phyloP scores from a whole-genome alignment of 2,329 filamentous ascomycete species.

The Hawksworthiomyces lignivorus region DNA sequence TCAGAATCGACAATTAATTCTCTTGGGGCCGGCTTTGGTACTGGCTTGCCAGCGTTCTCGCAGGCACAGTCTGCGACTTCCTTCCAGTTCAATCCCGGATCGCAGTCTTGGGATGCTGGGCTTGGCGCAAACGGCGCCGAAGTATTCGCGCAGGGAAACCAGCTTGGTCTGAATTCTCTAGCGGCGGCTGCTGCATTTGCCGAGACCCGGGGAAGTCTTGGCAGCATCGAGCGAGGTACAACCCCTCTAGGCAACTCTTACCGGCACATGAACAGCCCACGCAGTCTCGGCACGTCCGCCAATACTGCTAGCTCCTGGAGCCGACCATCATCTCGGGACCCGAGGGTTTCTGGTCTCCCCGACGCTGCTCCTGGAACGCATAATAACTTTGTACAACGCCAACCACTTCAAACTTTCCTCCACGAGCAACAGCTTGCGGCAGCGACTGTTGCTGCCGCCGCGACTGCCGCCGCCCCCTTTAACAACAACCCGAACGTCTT shows the following conservation, averaged over 20 bases:
- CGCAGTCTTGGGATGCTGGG: constrained; percentile 36
- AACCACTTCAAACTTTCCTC: constrained; percentile 1
- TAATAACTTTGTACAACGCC: constrained; percentile 2
- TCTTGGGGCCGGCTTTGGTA: not conserved
- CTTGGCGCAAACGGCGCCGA: not conserved
- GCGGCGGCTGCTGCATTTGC: constrained; percentile 2
- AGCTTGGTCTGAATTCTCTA: not conserved
- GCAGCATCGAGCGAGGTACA: constrained; percentile 28
- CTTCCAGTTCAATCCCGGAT: constrained; percentile 40
- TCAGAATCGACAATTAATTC: not conserved
- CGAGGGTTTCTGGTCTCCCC: constrained; percentile 14
- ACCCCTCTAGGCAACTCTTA: constrained; percentile 24
- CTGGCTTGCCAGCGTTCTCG: not conserved
- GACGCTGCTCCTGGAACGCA: not conserved
- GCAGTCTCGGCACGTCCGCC: constrained; percentile 6
- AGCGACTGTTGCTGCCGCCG: too few relatives aligned
- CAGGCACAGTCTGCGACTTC: constrained; percentile 15
- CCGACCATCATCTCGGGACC: constrained; percentile 26
- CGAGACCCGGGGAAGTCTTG: constrained; percentile 23
- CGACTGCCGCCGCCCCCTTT: not conserved
- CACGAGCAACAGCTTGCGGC: constrained; percentile 11
- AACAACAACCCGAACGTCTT: constrained; percentile 1
- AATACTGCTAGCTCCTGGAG: constrained; percentile 29
- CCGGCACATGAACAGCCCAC: constrained; percentile 23
- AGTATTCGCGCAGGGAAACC: not conserved